Evolutionary conservation across 768 basidiomycete species (phyloP).

Genomic region (Neoboletus magnificus): DNA sequence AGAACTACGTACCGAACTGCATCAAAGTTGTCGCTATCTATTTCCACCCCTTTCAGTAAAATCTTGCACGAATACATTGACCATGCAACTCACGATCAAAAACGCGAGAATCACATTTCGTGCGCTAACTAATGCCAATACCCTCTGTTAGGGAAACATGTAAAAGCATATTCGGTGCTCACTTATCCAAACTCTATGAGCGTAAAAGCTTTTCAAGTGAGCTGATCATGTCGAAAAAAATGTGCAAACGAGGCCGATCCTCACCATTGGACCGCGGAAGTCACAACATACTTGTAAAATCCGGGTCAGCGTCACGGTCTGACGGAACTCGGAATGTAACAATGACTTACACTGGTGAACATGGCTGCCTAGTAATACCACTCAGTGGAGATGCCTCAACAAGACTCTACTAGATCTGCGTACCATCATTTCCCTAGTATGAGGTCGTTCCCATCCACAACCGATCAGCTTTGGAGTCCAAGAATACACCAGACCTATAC

Average conservation of each 20-base stretch:
- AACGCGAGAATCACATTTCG: not conserved
- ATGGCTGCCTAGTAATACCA: not conserved
- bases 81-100: slow-evolving; percentile 2
- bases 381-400: not conserved
- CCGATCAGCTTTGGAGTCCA: not conserved
- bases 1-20: too few species aligned
- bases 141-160: not conserved
- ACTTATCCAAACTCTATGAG: slow-evolving; percentile 16
- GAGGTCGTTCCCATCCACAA: not conserved
- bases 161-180: not conserved
- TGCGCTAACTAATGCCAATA: not conserved
- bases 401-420: not conserved
- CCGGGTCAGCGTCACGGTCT: not conserved
- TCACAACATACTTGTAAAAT: not conserved
- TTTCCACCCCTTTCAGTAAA: not conserved
- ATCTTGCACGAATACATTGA: not conserved
- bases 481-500: not conserved
- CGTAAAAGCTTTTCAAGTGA: slow-evolving; percentile 4
- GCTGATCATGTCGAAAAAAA: not conserved
- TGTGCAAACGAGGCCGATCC: not conserved
- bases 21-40: too few species aligned
- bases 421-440: slow-evolving; percentile 3
- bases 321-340: not conserved
- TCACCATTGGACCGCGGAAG: slow-evolving; percentile 9
- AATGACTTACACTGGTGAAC: not conserved